Evolutionary conservation across 2,329 filamentous ascomycete genomes (phyloP).

Genomic region (Curvularia spicifera): DNA sequence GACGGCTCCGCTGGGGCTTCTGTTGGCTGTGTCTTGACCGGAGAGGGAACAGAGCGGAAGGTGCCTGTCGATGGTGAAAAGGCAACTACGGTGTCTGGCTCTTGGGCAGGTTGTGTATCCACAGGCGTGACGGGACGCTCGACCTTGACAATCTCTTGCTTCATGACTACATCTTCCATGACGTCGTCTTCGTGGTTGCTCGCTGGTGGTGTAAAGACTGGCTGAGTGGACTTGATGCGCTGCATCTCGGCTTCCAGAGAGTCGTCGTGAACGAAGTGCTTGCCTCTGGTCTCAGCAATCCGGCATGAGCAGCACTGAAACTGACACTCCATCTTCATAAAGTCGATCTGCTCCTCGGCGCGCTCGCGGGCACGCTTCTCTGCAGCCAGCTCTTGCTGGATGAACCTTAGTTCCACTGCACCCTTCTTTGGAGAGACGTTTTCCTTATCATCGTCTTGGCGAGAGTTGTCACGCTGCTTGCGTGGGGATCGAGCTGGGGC

Average conservation of each 20-base stretch:
- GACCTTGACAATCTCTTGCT: conserved; percentile 28
- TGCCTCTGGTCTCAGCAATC: conserved; percentile 49
- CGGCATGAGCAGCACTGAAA: conserved; percentile 70
- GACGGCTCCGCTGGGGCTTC: conserved; percentile 25
- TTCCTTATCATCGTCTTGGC: conserved; percentile 54
- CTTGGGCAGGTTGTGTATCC: conserved; percentile 7
- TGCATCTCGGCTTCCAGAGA: conserved; percentile 46
- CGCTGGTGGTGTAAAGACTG: conserved; percentile 67
- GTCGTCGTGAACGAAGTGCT: conserved; percentile 49
- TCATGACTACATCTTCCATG: conserved; percentile 41
- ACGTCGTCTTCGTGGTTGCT: conserved; percentile 63
- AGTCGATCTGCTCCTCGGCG: conserved; percentile 75
- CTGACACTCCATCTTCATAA: conserved; percentile 75
- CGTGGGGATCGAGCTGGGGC: conserved; percentile 63
- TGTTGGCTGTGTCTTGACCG: conserved; percentile 30
- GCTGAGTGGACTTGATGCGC: conserved; percentile 52
- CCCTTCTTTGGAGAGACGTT: conserved; percentile 54
- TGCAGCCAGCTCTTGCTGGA: conserved; percentile 59
- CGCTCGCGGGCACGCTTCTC: conserved; percentile 68
- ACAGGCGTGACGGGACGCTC: conserved; percentile 33
- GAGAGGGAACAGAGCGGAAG: conserved; percentile 45
- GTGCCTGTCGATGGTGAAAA: conserved; percentile 51
- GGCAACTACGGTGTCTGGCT: conserved; percentile 32
- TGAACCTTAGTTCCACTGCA: conserved; percentile 53
- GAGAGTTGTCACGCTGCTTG: conserved; percentile 56